Conservation (phyloP, 106 monocot genomes). For the Dactylorhiza incarnata region DNA sequence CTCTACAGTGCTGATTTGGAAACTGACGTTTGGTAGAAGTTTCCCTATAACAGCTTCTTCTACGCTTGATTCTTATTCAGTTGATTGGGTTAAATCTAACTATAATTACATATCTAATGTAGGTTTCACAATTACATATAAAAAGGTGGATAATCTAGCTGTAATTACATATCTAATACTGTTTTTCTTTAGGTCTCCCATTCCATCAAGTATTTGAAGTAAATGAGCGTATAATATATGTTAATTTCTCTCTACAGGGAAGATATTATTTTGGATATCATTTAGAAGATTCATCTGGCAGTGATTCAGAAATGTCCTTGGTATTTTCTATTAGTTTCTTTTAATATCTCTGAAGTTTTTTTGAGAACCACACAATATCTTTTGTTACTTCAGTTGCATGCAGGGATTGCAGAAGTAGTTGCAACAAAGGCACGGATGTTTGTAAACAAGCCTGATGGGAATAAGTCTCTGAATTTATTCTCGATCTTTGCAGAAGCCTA, state of each 20-base stretch:
- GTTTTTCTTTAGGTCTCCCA: too few species aligned
- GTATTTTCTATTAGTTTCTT: slow-evolving; percentile 27
- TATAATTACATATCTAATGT: too few species aligned
- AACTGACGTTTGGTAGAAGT: too few species aligned
- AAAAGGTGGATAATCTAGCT: too few species aligned
- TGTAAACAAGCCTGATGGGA: slow-evolving; percentile 90
- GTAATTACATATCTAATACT: too few species aligned
- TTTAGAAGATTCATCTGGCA: slow-evolving; percentile 61
- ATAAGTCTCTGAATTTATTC: slow-evolving; percentile 21
- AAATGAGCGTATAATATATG: slow-evolving; percentile 65
- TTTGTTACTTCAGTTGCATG: slow-evolving; percentile 60
- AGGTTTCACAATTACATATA: too few species aligned
- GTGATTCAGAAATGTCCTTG: slow-evolving; percentile 60
- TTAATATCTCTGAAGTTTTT: not conserved
- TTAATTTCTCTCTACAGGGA: slow-evolving; percentile 34
- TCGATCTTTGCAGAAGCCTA: too few species aligned
- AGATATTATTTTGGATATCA: slow-evolving; percentile 80
- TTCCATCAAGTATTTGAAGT: slow-evolving; percentile 88
- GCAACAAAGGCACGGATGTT: slow-evolving; percentile 93
- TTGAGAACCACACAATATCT: slow-evolving; percentile 3
- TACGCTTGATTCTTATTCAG: too few species aligned
- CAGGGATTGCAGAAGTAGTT: slow-evolving; percentile 85
- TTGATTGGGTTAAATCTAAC: too few species aligned
- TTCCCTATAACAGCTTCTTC: too few species aligned
- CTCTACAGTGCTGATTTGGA: too few species aligned